phyloP scores from a whole-genome alignment of 768 basidiomycete species.

The Baorangia bicolor region DNA sequence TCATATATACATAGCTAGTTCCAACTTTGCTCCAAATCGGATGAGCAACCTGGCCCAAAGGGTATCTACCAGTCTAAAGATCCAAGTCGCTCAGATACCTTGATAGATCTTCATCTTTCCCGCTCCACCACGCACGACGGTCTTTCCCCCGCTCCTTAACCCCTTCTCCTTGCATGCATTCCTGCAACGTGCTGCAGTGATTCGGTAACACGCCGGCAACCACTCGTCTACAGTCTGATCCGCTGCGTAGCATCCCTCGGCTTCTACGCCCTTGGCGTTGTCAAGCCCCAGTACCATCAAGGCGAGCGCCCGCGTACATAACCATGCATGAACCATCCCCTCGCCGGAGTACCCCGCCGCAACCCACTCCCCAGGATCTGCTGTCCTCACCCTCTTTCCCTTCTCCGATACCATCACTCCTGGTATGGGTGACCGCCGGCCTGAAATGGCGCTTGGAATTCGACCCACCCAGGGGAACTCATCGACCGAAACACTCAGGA shows the following conservation, averaged over 20 bases:
- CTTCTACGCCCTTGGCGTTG: background rate
- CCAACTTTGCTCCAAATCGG: background rate
- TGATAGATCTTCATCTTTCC: slow-evolving; percentile 29
- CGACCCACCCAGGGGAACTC: slow-evolving; percentile 69
- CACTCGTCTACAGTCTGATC: slow-evolving; percentile 25
- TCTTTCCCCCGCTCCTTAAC: background rate
- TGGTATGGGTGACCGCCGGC: slow-evolving; percentile 32
- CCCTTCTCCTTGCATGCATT: slow-evolving; percentile 5
- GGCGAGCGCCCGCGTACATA: slow-evolving; percentile 57
- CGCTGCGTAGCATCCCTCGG: slow-evolving; percentile 21
- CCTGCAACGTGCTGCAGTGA: slow-evolving; percentile 15
- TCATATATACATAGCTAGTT: background rate
- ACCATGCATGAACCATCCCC: slow-evolving; percentile 73
- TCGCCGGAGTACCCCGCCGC: slow-evolving; percentile 70
- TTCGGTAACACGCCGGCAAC: slow-evolving; percentile 23
- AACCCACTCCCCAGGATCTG: slow-evolving; percentile 63
- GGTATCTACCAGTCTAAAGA: background rate
- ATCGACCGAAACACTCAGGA: slow-evolving; percentile 62
- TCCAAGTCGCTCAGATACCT: background rate
- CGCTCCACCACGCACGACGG: slow-evolving; percentile 14
- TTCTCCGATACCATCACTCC: background rate
- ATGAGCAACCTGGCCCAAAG: background rate
- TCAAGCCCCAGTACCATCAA: slow-evolving; percentile 54
- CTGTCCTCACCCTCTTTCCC: slow-evolving; percentile 6
- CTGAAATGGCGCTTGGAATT: slow-evolving; percentile 49